Evolutionary conservation across 805 yeast species (phyloP).

Genomic region (Lipomyces yamanashiensis): DNA sequence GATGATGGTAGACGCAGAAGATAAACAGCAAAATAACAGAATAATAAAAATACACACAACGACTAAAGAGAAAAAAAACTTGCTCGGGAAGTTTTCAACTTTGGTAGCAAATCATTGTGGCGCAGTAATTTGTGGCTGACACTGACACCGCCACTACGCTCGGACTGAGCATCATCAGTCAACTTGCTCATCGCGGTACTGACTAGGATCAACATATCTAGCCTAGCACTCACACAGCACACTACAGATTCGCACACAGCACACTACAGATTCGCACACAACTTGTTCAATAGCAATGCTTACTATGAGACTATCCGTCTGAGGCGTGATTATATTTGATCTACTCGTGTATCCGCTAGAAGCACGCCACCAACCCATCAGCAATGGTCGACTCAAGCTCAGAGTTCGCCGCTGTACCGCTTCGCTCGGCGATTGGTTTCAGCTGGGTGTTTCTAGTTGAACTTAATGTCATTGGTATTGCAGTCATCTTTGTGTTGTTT

Average conservation of each 20-base stretch:
- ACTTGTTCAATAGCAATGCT: no score
- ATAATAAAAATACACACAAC: no score
- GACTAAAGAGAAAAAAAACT: no score
- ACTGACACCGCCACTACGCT: slow-evolving; percentile 1
- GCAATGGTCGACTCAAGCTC: slow-evolving; percentile 30
- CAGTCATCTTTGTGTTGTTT: slow-evolving; percentile 68
- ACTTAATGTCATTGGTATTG: slow-evolving; percentile 72
- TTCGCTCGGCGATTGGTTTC: slow-evolving; percentile 39
- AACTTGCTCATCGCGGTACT: not conserved
- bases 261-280: no score
- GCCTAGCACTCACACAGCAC: not conserved
- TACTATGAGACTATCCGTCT: no score
- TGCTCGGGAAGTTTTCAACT: not conserved
- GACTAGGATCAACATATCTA: not conserved
- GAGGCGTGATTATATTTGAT: no score
- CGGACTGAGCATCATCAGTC: not conserved
- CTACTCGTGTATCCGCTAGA: no score
- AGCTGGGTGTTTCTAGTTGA: slow-evolving; percentile 82
- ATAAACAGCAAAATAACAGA: no score
- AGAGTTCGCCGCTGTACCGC: slow-evolving; percentile 31
- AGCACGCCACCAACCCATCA: not conserved
- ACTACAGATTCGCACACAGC: no score
- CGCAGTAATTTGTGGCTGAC: not conserved
- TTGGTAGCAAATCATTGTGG: not conserved
- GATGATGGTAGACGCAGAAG: no score